Evolutionary conservation across 805 yeast genomes (phyloP).

Genomic region (Wickerhamomyces bovis): DNA sequence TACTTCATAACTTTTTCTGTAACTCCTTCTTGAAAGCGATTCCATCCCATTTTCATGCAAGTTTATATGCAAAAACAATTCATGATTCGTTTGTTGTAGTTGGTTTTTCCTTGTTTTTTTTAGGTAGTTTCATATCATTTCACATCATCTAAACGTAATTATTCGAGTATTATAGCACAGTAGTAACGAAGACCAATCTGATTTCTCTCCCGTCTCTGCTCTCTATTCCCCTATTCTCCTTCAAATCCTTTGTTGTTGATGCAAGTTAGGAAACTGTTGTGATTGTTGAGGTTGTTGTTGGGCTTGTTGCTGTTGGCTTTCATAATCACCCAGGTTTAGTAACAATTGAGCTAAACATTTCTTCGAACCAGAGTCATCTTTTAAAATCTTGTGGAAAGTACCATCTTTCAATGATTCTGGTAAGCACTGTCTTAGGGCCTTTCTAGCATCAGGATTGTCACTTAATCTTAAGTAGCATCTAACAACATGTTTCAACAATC

Average conservation of each 20-base stretch:
- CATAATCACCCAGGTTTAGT: constrained; percentile 49
- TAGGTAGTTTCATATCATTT: background rate
- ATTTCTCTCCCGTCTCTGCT: background rate
- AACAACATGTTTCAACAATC: constrained; percentile 87
- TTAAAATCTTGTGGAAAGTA: constrained; percentile 69
- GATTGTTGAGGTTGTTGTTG: constrained; percentile 7
- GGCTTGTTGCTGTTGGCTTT: constrained; percentile 14
- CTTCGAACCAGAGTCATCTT: constrained; percentile 85
- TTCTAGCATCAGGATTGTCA: constrained; percentile 87
- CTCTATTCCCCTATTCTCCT: no score
- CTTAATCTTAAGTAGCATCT: constrained; percentile 87
- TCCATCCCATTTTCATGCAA: background rate
- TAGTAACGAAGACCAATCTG: background rate
- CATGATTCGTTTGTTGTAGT: background rate
- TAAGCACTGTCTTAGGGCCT: constrained; percentile 71
- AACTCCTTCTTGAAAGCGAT: background rate
- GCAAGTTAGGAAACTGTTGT: background rate
- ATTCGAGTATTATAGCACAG: background rate
- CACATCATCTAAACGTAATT: background rate
- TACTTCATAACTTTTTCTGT: background rate
- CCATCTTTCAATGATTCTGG: constrained; percentile 88
- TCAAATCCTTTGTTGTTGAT: background rate
- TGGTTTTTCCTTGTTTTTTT: background rate
- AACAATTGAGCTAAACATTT: constrained; percentile 81
- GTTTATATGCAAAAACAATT: background rate